Conservation (phyloP, 768 basidiomycete species). For the Termitomyces titanicus region DNA sequence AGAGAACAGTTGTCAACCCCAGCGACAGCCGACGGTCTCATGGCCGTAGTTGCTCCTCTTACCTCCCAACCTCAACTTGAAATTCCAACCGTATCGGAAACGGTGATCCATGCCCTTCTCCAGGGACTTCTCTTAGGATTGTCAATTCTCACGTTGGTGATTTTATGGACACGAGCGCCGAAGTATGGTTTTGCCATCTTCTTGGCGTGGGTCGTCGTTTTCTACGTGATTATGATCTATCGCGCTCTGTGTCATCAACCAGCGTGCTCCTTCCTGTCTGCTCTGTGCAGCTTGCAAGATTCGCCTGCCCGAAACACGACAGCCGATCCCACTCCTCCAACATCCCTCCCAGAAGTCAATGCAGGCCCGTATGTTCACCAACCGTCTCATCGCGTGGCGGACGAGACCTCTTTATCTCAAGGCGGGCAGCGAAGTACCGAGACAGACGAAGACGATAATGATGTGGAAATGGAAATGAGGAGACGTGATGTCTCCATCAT, state of each 20-base stretch:
- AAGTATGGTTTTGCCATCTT: conserved; percentile 59
- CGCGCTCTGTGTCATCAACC: conserved; percentile 61
- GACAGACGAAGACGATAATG: conserved; percentile 61
- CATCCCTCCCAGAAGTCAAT: conserved; percentile 42
- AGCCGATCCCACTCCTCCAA: conserved; percentile 28
- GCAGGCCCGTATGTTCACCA: conserved; percentile 68
- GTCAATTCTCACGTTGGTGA: conserved; percentile 51
- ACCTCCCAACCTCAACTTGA: conserved; percentile 4
- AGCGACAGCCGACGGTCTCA: conserved; percentile 42
- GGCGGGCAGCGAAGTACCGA: conserved; percentile 48
- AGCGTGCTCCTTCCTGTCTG: conserved; percentile 52
- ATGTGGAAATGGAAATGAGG: conserved; percentile 79
- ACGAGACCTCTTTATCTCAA: conserved; percentile 33
- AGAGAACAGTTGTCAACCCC: conserved; percentile 49
- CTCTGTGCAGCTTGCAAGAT: conserved; percentile 38
- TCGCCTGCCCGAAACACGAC: conserved; percentile 19
- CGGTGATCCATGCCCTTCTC: conserved; percentile 46
- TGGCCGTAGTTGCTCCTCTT: conserved; percentile 4
- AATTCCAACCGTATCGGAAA: conserved; percentile 33
- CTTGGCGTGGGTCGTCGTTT: conserved; percentile 54
- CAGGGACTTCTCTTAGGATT: conserved; percentile 59
- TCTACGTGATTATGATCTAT: conserved; percentile 50
- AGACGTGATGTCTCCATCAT: conserved; percentile 83
- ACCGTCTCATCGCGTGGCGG: conserved; percentile 54
- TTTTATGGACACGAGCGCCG: conserved; percentile 56